Conservation (phyloP, 441 rosid species). For the Pelargonium myrrhifolium region DNA sequence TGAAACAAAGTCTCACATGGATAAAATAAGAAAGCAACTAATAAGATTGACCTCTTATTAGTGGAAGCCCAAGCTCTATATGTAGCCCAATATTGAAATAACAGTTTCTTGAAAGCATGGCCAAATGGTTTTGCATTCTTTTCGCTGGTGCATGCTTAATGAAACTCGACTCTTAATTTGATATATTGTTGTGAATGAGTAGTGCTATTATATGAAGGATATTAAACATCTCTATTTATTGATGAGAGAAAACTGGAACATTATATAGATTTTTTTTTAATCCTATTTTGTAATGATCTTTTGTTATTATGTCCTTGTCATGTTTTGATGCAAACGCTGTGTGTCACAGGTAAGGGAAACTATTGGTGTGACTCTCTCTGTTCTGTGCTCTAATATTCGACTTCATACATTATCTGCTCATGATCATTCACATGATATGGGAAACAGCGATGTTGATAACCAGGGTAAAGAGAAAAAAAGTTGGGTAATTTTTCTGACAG, state of each 20-base stretch:
- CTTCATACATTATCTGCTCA: constrained; percentile 48
- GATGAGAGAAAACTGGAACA: neutral
- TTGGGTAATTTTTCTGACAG: constrained; percentile 59
- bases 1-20: no score
- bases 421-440: constrained; percentile 42
- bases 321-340: constrained; percentile 21
- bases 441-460: constrained; percentile 30
- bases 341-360: constrained; percentile 85
- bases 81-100: no score
- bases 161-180: neutral
- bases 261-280: neutral
- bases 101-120: neutral
- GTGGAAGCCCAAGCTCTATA: no score
- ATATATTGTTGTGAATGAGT: neutral
- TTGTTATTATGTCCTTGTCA: neutral
- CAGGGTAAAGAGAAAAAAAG: constrained; percentile 40
- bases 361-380: constrained; percentile 79
- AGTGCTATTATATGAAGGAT: neutral
- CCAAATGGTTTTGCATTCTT: neutral
- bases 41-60: no score
- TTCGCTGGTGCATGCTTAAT: neutral
- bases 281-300: neutral
- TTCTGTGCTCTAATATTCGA: constrained; percentile 84
- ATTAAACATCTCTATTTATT: neutral
- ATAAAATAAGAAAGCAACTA: no score